Base-by-base conservation (phyloP, 1,284 basidiomycete genomes). In the Stygiomarasmius scandens region DNA sequence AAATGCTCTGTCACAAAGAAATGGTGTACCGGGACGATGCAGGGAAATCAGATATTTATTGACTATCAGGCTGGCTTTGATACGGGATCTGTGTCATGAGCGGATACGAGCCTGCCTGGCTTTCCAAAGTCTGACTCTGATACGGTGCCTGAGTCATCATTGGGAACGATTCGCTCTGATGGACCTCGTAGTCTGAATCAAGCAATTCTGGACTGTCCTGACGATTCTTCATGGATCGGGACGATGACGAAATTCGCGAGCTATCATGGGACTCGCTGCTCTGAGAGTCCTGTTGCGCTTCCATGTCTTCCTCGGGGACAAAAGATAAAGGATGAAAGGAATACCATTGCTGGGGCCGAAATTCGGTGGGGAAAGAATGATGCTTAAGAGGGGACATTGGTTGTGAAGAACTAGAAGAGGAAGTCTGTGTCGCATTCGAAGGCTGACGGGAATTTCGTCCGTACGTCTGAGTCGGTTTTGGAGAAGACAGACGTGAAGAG, bases 81-180 rank as follows among this genome's bases (percentile, higher is more conserved):
- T 59, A 59, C 4, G 53, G 54, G 10, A 32, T 32, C 22, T 51
- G 49, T 3, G 49, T 36, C 49, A 51, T 51, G 9, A 51, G 24
- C 6, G 34, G 19, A 20, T 10, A 36, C 5, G 49, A 36, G 11
- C 38, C n/a, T 38, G 10, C 29, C 43, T 48, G 44, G 19, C n/a
- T 14, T 22, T 51, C 25, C n/a, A n/a, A n/a, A 22, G 24, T 67
- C 61, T 80, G 81, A 59, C 81, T 83, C 38, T 70, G 66, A 60
- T 83, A 84, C 9, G 77, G 78, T 29, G 82, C 80, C 62, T 85
- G 83, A 2, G 81, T 81, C 62, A 77, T 79, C 44, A 81, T 55
- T 34, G 64, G 71, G 55, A 71, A 71, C 19, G 66, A 66, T 55
- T 58, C 65, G 51, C 61, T 41, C 53, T 43, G 9, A 20, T 46